phyloP scores from a whole-genome alignment of 2,329 filamentous ascomycete species.

The Phialemonium atrogriseum region DNA sequence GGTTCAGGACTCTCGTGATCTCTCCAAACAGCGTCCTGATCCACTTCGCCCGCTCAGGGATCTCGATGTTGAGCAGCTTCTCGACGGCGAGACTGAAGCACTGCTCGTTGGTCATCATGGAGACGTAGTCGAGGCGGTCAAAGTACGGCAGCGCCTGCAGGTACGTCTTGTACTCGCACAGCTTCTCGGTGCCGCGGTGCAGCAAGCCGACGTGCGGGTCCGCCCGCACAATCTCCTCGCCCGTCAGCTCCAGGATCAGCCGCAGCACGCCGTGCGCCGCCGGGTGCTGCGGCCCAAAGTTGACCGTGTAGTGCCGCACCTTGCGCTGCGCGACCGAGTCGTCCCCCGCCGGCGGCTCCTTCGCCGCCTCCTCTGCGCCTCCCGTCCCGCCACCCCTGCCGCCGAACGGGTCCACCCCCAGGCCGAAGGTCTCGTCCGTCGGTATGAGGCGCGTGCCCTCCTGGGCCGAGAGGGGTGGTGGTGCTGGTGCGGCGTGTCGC shows the following conservation, averaged over 20 bases:
- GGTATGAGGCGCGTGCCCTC: slow-evolving; percentile 56
- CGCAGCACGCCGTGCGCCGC: slow-evolving; percentile 97
- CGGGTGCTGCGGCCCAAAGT: slow-evolving; percentile 97
- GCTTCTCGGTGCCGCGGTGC: slow-evolving; percentile 96
- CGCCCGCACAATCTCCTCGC: slow-evolving; percentile 92
- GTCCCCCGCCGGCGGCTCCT: slow-evolving; percentile 36
- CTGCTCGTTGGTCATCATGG: slow-evolving; percentile 99
- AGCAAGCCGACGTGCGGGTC: slow-evolving; percentile 96
- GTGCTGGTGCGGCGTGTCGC: slow-evolving; percentile 48
- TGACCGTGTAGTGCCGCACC: slow-evolving; percentile 98
- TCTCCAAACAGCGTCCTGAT: slow-evolving; percentile 95
- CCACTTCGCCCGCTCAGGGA: slow-evolving; percentile 91
- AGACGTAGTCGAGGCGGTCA: slow-evolving; percentile 96
- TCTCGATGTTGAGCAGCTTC: slow-evolving; percentile 95
- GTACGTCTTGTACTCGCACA: slow-evolving; percentile 99
- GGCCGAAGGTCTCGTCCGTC: slow-evolving; percentile 55
- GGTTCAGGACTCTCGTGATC: slow-evolving; percentile 89
- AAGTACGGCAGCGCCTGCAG: slow-evolving; percentile 98
- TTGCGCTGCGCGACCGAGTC: slow-evolving; percentile 58
- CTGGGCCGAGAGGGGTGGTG: too few species aligned
- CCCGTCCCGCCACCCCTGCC: slow-evolving; percentile 13
- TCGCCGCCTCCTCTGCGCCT: slow-evolving; percentile 21
- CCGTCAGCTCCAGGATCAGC: slow-evolving; percentile 93
- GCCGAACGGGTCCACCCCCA: slow-evolving; percentile 40
- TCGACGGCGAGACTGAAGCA: slow-evolving; percentile 93